Evolutionary conservation across 2,329 filamentous ascomycete genomes (phyloP), one percentile per base, ranked within the genome.

Genomic region (Grosmannia clavigera): DNA sequence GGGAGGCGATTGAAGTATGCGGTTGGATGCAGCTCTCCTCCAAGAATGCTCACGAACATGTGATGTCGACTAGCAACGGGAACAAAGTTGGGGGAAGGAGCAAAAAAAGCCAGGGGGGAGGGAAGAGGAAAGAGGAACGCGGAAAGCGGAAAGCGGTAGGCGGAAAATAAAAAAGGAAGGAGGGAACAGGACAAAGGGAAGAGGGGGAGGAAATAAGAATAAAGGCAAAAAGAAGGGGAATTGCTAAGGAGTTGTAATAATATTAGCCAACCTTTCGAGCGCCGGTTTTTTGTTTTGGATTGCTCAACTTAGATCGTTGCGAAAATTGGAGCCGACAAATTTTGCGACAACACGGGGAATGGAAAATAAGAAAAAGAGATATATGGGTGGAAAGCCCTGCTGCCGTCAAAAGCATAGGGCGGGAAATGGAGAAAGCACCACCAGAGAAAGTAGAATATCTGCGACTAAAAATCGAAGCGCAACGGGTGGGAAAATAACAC

Each of bases 251-350:
- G 52, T 54, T 54, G 35, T 35, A 54, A 29, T 51, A 51, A 27
- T 50, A 58, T 40, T 56, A 14, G 35, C 54, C 35, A 56, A 46
- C 31, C 52, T 40, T 43, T 58, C n/a, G 46, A 33, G 55, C 27
- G 40, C 22, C 40, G 40, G 22, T 57, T 48, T 31, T 48, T 48
- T 57, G 55, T 57, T 50, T 58, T 58, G 50, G 57, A 53, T 58
- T 58, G 48, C 50, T 53, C 12, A 31, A 50, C 55, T 31, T 57
- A 43, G 57, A 58, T 53, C 25, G 48, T 31, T 22, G 46, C 33
- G 35, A 54, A 58, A 58, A 58, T 35, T 58, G 57, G 57, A 58
- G 57, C 48, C 57, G 57, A 58, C 14, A 38, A 58, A 54, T 54
- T 58, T 53, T 58, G 57, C 33, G 50, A 54, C 57, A 46, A 25